These are phyloP conservation scores for Penicillium coprophilum DNA, from an alignment of 495 filamentous ascomycete genomes.

Conservation along the genomic window DNA sequence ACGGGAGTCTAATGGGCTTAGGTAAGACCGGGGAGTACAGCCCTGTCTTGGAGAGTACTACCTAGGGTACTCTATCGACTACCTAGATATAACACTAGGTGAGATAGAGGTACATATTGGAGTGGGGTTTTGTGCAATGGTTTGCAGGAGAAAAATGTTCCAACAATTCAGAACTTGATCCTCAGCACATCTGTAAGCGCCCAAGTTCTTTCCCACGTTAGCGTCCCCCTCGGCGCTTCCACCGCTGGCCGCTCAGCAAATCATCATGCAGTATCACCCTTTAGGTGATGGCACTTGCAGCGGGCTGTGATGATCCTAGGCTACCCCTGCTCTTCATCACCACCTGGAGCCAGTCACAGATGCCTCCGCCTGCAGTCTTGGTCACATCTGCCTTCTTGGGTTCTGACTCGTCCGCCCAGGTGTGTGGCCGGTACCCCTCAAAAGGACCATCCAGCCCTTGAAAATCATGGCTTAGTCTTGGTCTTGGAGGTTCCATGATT, in stretches of 20 bases:
- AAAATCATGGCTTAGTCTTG: slow-evolving; percentile 30
- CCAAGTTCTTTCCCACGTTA: slow-evolving; percentile 5
- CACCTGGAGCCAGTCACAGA: slow-evolving; percentile 16
- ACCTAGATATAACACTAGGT: too few relatives aligned
- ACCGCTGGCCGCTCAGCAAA: slow-evolving; percentile 7
- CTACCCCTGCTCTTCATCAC: slow-evolving; percentile 18
- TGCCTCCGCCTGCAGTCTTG: slow-evolving; percentile 30
- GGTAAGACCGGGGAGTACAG: not conserved
- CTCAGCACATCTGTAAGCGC: slow-evolving; percentile 8
- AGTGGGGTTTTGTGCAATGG: not conserved
- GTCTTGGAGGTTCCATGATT: slow-evolving; percentile 23
- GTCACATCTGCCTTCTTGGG: slow-evolving; percentile 37
- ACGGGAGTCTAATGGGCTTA: not conserved
- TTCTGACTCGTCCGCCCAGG: slow-evolving; percentile 35
- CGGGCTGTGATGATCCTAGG: slow-evolving; percentile 10
- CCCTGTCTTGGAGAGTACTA: too few relatives aligned
- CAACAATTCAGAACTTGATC: not conserved
- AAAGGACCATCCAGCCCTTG: slow-evolving; percentile 38
- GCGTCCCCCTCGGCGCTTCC: slow-evolving; percentile 14
- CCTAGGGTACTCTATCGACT: too few relatives aligned
- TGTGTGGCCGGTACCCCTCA: slow-evolving; percentile 32
- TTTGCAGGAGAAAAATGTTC: not conserved
- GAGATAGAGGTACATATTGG: not conserved
- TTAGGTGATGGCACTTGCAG: slow-evolving; percentile 17
- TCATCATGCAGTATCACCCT: slow-evolving; percentile 11